Evolutionary conservation across 257 asterid genomes (phyloP).

Genomic region (Euphrasia confusa): DNA sequence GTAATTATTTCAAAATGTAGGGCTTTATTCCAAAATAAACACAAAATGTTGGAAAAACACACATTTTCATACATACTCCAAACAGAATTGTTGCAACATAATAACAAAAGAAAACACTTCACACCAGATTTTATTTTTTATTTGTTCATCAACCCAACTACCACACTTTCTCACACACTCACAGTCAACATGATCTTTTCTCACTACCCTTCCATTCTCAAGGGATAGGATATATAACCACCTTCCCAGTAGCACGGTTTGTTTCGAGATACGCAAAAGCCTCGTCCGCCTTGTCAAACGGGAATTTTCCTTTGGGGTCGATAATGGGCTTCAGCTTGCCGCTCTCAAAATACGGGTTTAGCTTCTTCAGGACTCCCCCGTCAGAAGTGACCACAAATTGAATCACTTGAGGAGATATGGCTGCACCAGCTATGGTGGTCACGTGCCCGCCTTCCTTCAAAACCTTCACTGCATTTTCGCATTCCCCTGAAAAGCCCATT

Average conservation of each 20-base stretch:
- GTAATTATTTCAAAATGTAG: no score
- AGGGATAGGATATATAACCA: conserved; percentile 74
- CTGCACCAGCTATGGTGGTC: conserved; percentile 59
- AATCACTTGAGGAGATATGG: conserved; percentile 60
- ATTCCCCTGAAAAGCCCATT: conserved; percentile 38
- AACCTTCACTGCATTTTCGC: conserved; percentile 70
- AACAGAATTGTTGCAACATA: no score
- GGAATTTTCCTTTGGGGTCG: conserved; percentile 74
- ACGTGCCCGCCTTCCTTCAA: conserved; percentile 71
- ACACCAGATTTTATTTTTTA: no score
- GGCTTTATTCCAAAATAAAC: no score
- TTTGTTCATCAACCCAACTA: no score
- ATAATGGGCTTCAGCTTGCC: conserved; percentile 68
- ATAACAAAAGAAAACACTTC: no score
- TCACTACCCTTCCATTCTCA: not conserved
- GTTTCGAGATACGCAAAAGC: conserved; percentile 77
- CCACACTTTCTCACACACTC: no score
- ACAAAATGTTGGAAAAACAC: no score
- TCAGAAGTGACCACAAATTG: conserved; percentile 57
- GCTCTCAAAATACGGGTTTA: conserved; percentile 57
- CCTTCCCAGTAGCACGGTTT: conserved; percentile 66
- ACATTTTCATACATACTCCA: no score
- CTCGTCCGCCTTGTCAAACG: conserved; percentile 62
- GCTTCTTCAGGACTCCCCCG: conserved; percentile 46
- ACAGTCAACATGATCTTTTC: no score